These are phyloP conservation scores for Waltergamsia citrina DNA, from an alignment of 2,329 filamentous ascomycete genomes.

Conservation along the genomic window DNA sequence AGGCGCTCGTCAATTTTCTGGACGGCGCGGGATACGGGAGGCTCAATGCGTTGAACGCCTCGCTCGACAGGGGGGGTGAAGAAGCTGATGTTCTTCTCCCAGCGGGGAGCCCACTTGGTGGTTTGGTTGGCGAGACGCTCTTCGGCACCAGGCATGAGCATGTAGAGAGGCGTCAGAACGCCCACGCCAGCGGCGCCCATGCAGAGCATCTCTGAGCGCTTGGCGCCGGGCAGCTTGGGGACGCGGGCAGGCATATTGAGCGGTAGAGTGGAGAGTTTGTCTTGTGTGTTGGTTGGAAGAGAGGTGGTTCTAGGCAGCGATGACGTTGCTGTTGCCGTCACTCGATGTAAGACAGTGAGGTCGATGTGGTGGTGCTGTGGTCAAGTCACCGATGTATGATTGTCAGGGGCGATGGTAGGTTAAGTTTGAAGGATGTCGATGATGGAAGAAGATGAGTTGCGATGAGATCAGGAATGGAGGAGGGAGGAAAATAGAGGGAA, in stretches of 20 bases:
- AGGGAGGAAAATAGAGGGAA: neutral
- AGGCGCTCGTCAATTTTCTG: conserved; percentile 35
- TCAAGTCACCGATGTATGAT: no score
- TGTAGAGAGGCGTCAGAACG: conserved; percentile 46
- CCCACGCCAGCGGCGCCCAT: conserved; percentile 44
- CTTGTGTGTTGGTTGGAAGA: conserved; percentile 1
- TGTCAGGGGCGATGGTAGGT: neutral
- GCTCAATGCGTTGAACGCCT: conserved; percentile 38
- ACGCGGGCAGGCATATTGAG: conserved; percentile 33
- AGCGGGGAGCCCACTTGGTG: conserved; percentile 47
- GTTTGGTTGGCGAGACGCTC: conserved; percentile 45
- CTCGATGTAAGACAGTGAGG: neutral
- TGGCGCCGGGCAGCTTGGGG: conserved; percentile 36
- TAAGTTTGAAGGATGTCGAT: neutral
- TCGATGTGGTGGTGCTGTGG: neutral
- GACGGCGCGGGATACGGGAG: conserved; percentile 33
- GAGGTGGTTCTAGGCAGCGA: neutral
- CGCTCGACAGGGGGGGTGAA: conserved; percentile 37
- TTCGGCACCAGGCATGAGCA: conserved; percentile 46
- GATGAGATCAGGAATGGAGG: neutral
- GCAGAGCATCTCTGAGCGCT: conserved; percentile 37
- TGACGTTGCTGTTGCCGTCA: no score
- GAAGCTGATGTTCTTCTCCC: conserved; percentile 48
- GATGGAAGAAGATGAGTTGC: neutral
- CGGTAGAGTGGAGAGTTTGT: neutral